A percentile compares a stretch with the other conserved stretches of the same genome.
Conservation (phyloP, 768 basidiomycete species). For the Vararia minispora region DNA sequence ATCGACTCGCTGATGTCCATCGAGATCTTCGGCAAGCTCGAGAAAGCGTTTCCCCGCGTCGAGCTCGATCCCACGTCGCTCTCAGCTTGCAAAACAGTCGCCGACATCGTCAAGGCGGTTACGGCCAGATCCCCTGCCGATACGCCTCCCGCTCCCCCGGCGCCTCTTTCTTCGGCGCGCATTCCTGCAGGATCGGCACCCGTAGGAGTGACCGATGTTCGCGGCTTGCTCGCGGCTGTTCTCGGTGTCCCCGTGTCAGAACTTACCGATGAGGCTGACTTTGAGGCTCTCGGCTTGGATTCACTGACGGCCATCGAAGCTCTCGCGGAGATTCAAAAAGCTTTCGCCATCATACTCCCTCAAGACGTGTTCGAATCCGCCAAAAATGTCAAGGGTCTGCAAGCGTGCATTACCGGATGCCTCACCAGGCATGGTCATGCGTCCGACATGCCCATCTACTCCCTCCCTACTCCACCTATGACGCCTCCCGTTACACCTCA, state of each 20-base stretch:
- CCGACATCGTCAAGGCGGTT: slow-evolving; percentile 22
- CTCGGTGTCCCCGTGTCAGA: slow-evolving; percentile 26
- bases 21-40: slow-evolving; percentile 27
- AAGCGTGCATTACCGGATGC: slow-evolving; percentile 18
- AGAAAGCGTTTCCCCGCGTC: slow-evolving; percentile 22
- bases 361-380: slow-evolving; percentile 29
- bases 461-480: too few species aligned
- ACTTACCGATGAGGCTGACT: slow-evolving; percentile 33
- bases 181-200: slow-evolving; percentile 6
- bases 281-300: slow-evolving; percentile 47
- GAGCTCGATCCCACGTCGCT: slow-evolving; percentile 22
- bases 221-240: slow-evolving; percentile 31
- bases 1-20: slow-evolving; percentile 21
- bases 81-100: slow-evolving; percentile 24
- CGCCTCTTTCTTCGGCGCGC: not conserved
- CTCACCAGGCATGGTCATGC: not conserved
- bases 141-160: not conserved
- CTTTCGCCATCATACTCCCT: slow-evolving; percentile 32
- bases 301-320: slow-evolving; percentile 57
- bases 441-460: not conserved
- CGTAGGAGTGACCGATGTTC: slow-evolving; percentile 19
- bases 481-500: too few species aligned
- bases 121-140: not conserved
- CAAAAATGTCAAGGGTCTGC: slow-evolving; percentile 29
- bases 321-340: slow-evolving; percentile 32